These are phyloP conservation scores for Daedalea quercina DNA, from an alignment of 768 basidiomycete species.

Conservation along the genomic window DNA sequence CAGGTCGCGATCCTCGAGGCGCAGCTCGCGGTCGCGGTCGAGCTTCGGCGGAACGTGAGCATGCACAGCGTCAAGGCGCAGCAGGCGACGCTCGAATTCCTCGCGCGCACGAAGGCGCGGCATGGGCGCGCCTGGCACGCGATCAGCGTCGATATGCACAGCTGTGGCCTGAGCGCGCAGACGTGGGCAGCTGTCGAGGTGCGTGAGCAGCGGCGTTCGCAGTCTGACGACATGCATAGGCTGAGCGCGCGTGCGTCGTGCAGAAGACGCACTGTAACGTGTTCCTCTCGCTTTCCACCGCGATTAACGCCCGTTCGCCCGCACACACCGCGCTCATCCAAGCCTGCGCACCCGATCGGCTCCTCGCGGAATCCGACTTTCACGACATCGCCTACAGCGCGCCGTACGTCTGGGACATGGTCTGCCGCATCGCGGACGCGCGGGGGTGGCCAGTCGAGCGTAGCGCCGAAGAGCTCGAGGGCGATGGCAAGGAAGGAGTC, in stretches of 20 bases:
- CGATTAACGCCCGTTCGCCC: slow-evolving; percentile 70
- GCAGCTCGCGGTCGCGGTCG: slow-evolving; percentile 81
- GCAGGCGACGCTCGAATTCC: slow-evolving; percentile 57
- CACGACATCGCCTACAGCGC: slow-evolving; percentile 56
- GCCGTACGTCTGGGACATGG: slow-evolving; percentile 69
- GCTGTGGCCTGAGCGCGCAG: slow-evolving; percentile 78
- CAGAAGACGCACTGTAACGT: slow-evolving; percentile 70
- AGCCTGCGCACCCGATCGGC: slow-evolving; percentile 52
- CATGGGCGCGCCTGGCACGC: slow-evolving; percentile 50
- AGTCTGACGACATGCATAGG: no score
- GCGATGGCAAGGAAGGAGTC: slow-evolving; percentile 28
- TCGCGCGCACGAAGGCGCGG: slow-evolving; percentile 51
- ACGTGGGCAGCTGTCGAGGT: slow-evolving; percentile 74
- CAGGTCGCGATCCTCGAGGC: slow-evolving; percentile 76
- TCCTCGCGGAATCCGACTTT: slow-evolving; percentile 86
- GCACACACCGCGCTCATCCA: slow-evolving; percentile 60
- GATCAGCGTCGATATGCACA: slow-evolving; percentile 87
- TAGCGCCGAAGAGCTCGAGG: slow-evolving; percentile 35
- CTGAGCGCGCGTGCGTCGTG: background rate
- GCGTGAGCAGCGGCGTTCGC: slow-evolving; percentile 14
- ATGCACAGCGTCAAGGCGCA: slow-evolving; percentile 83
- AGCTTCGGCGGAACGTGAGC: slow-evolving; percentile 71
- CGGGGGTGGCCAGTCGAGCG: slow-evolving; percentile 73
- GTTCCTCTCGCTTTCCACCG: slow-evolving; percentile 84
- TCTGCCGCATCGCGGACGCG: slow-evolving; percentile 63